Evolutionary conservation across 2,329 filamentous ascomycete species (phyloP).

Genomic region (Macroventuria anomochaeta): DNA sequence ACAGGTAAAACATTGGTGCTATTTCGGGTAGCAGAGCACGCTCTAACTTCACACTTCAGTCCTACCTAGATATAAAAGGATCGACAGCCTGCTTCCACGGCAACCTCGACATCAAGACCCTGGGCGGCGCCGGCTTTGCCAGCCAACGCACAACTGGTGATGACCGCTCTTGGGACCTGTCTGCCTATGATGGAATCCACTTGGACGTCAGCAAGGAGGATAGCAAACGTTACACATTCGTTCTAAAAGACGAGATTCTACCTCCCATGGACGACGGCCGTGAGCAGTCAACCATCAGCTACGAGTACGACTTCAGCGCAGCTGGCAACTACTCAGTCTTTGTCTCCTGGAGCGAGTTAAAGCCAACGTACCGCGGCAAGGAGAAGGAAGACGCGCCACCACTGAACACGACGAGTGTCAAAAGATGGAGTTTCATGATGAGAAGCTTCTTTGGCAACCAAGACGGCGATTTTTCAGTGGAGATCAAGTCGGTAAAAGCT

Average conservation of each 20-base stretch:
- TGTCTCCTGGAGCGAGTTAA: conserved; percentile 69
- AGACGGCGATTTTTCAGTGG: conserved; percentile 69
- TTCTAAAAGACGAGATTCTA: conserved; percentile 73
- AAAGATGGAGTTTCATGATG: conserved; percentile 78
- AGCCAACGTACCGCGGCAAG: conserved; percentile 75
- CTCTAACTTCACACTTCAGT: conserved; percentile 55
- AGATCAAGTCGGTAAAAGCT: conserved; percentile 63
- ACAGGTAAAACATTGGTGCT: conserved; percentile 45
- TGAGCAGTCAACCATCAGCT: conserved; percentile 75
- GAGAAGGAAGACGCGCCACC: conserved; percentile 65
- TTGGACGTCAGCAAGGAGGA: conserved; percentile 62
- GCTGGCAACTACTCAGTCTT: conserved; percentile 51
- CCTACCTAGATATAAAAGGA: conserved; percentile 52
- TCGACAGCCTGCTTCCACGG: conserved; percentile 66
- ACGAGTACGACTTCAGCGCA: conserved; percentile 62
- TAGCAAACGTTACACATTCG: conserved; percentile 74
- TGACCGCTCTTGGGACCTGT: conserved; percentile 67
- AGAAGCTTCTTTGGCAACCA: conserved; percentile 81
- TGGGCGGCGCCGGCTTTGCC: conserved; percentile 83
- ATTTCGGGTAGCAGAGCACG: not conserved
- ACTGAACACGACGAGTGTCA: conserved; percentile 66
- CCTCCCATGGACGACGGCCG: conserved; percentile 65
- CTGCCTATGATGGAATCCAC: conserved; percentile 65
- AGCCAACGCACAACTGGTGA: conserved; percentile 72
- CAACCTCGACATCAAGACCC: conserved; percentile 72